These are phyloP conservation scores for Penicillium hordei DNA, from an alignment of 2,329 filamentous ascomycete genomes.

Conservation along the genomic window DNA sequence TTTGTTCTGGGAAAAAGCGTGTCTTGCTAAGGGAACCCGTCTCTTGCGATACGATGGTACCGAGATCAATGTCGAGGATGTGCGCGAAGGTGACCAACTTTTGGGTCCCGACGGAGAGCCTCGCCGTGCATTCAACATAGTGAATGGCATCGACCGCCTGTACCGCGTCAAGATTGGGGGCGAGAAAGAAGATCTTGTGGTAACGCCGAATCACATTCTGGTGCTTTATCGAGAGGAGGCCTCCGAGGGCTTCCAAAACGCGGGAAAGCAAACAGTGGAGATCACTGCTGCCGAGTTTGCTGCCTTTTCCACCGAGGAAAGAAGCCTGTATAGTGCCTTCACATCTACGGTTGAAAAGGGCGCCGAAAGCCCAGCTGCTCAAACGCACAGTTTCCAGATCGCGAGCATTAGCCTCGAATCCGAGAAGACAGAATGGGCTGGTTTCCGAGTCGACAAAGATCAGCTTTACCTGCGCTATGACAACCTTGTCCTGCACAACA, in stretches of 20 bases:
- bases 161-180: constrained; percentile 51
- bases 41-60: constrained; percentile 48
- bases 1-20: constrained; percentile 79
- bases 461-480: constrained; percentile 54
- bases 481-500: constrained; percentile 49
- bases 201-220: constrained; percentile 52
- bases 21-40: constrained; percentile 43
- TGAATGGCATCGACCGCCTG: constrained; percentile 49
- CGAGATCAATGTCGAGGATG: constrained; percentile 50
- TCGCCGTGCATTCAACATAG: constrained; percentile 53
- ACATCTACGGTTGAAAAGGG: background rate
- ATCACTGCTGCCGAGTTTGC: constrained; percentile 51
- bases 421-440: constrained; percentile 49
- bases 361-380: background rate
- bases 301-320: constrained; percentile 39
- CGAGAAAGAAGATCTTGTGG: constrained; percentile 50
- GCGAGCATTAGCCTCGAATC: constrained; percentile 47
- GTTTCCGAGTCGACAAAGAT: constrained; percentile 53
- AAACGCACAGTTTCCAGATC: constrained; percentile 39
- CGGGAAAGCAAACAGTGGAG: constrained; percentile 42
- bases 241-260: background rate
- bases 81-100: constrained; percentile 51
- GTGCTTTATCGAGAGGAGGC: constrained; percentile 43
- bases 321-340: constrained; percentile 39
- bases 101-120: constrained; percentile 51